Evolutionary conservation across 768 basidiomycete genomes (phyloP), one percentile per base, ranked within the genome.

Genomic region (Rhodotorula taiwanensis): DNA sequence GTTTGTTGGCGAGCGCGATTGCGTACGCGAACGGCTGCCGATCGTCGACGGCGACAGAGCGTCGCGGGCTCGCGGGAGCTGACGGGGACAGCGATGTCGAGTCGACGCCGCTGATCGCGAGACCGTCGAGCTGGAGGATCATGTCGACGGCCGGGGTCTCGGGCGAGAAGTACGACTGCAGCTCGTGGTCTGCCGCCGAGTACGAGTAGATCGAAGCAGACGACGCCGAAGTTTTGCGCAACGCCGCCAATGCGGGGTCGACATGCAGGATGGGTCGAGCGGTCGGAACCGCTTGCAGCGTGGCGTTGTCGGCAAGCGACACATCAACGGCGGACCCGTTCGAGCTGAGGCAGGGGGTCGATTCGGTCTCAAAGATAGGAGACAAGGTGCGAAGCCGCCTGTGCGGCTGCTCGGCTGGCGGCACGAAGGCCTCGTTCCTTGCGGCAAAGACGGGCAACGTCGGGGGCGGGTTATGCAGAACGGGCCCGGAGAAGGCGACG

Each of bases 171-270:
- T 52, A 57, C 27, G 58, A 65, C 20, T 11, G 31, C 20, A 47
- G 25, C 4, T 64, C 52, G 28, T 7, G 28, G 21, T 23, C 28
- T 6, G 21, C 51, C 8, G 27, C 27, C 21, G 21, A 20, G 25
- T 31, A 30, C 49, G 64, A 65, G 43, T 65, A 65, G 34, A 65
- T 44, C 5, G 64, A 65, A 4, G 20, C 20, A 8, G 64, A 60
- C 14, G 52, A 15, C 47, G 23, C 34, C 3, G 64, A 60, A 5
- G 4, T 21, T 27, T 52, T 43, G 27, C 55, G 48, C 9, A 47
- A 41, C 0, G 47, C n/a, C 0, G 44, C 34, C 27, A 27, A 43
- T 9, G 11, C 1, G 2, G 48, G 49, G 49, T 55, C n/a, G 48
- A 55, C 34, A 30, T 44, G 33, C 27, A 60, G 58, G 23, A 36